Evolutionary conservation across 2,329 filamentous ascomycete genomes (phyloP).

Genomic region (Verticillium nonalfalfae): DNA sequence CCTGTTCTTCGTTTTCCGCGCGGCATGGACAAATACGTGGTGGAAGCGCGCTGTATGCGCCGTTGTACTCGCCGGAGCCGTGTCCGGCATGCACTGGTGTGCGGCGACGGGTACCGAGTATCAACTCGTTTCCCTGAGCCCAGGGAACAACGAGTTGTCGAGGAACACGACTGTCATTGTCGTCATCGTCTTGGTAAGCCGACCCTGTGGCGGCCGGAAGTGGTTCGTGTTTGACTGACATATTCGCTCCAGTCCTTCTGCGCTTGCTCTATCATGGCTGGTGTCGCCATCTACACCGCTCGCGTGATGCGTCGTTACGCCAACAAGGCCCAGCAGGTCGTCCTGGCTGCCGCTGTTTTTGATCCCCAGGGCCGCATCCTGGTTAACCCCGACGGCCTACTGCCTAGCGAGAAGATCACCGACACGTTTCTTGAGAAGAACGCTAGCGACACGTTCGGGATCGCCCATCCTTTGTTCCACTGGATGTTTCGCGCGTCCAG

Average conservation of each 20-base stretch:
- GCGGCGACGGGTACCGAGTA: conserved; percentile 68
- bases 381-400: conserved; percentile 61
- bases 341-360: conserved; percentile 57
- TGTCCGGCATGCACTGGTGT: conserved; percentile 86
- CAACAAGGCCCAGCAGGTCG: conserved; percentile 56
- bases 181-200: conserved; percentile 61
- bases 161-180: conserved; percentile 66
- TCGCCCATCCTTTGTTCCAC: conserved; percentile 72
- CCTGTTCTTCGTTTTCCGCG: conserved; percentile 71
- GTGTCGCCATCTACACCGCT: conserved; percentile 46
- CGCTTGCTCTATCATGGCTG: conserved; percentile 54
- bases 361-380: conserved; percentile 60
- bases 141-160: conserved; percentile 35
- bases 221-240: not conserved
- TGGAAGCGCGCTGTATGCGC: conserved; percentile 67
- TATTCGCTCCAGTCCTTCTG: conserved; percentile 43
- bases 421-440: conserved; percentile 63
- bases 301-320: conserved; percentile 46
- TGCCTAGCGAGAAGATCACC: conserved; percentile 72
- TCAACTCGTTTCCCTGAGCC: conserved; percentile 41
- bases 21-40: conserved; percentile 71
- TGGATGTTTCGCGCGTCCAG: conserved; percentile 81
- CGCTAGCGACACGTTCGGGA: conserved; percentile 67
- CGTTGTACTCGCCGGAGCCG: conserved; percentile 62
- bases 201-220: no score